Evolutionary conservation across 192 early-diverging fungal genomes (phyloP).

Genomic region (Coemansia sp.): DNA sequence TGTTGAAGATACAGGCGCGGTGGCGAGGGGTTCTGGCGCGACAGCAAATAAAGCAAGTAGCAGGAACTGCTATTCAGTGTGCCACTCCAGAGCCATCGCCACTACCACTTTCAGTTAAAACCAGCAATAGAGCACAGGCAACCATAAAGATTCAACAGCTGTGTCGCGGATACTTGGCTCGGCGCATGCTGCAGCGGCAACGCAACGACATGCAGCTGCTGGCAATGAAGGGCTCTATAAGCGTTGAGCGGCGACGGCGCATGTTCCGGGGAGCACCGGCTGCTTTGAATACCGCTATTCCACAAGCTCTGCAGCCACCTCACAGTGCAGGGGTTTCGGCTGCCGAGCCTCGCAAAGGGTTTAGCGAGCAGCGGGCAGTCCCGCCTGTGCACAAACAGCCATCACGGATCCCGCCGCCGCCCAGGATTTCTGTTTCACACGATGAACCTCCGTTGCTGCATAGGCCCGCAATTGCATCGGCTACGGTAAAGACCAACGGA

Average conservation of each 20-base stretch:
- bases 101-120: conserved; percentile 1
- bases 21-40: conserved; percentile 6
- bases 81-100: conserved; percentile 15
- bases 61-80: not conserved
- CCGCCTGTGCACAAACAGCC: not conserved
- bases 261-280: not conserved
- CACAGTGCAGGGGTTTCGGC: not conserved
- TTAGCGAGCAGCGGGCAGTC: conserved; percentile 3
- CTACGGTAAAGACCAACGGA: not conserved
- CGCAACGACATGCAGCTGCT: conserved; percentile 27
- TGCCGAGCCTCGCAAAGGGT: not conserved
- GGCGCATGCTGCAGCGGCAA: conserved; percentile 2
- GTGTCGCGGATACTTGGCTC: conserved; percentile 20
- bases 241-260: conserved; percentile 33
- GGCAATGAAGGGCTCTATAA: conserved; percentile 24
- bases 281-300: not conserved
- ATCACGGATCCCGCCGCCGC: not conserved
- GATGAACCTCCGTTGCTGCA: not conserved
- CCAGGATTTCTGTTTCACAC: not conserved
- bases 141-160: conserved; percentile 13
- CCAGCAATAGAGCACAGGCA: conserved; percentile 1
- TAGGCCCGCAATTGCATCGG: not conserved
- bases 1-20: conserved; percentile 11
- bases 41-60: not conserved
- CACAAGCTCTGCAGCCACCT: too few relatives aligned